A percentile compares a stretch with the other conserved stretches of the same genome.
Conservation (phyloP, 441 rosid genomes). For the Kokia cookei region DNA sequence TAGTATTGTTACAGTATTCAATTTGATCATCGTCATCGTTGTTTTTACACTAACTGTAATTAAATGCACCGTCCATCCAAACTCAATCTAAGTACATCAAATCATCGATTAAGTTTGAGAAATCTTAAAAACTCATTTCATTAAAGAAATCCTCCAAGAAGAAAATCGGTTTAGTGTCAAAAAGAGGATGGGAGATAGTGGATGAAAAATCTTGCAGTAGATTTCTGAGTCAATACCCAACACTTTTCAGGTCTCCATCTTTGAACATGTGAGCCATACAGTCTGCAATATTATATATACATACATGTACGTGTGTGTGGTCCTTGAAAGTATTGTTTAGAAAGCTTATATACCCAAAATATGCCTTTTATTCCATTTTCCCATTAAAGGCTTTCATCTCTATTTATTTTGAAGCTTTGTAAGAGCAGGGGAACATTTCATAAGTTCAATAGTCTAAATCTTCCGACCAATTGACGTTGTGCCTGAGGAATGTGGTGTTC, state of each 20-base stretch:
- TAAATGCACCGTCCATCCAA: too few species aligned
- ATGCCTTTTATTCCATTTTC: not conserved
- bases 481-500: not conserved
- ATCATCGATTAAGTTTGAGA: not conserved
- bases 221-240: constrained; percentile 11
- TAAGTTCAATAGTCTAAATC: not conserved
- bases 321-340: not conserved
- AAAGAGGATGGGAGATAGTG: not conserved
- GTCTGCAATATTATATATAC: not conserved
- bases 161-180: not conserved
- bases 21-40: too few species aligned
- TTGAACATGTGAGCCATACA: constrained; percentile 15
- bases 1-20: too few species aligned
- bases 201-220: constrained; percentile 2
- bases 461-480: not conserved
- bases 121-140: not conserved
- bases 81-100: too few species aligned
- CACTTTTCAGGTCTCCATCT: constrained; percentile 1
- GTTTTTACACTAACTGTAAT: too few species aligned
- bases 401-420: not conserved
- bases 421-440: not conserved
- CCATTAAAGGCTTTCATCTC: not conserved
- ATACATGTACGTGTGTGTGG: not conserved
- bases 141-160: not conserved
- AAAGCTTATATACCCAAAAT: not conserved